phyloP scores from a whole-genome alignment of 495 filamentous ascomycete species.

The Trichoderma orchidacearum region DNA sequence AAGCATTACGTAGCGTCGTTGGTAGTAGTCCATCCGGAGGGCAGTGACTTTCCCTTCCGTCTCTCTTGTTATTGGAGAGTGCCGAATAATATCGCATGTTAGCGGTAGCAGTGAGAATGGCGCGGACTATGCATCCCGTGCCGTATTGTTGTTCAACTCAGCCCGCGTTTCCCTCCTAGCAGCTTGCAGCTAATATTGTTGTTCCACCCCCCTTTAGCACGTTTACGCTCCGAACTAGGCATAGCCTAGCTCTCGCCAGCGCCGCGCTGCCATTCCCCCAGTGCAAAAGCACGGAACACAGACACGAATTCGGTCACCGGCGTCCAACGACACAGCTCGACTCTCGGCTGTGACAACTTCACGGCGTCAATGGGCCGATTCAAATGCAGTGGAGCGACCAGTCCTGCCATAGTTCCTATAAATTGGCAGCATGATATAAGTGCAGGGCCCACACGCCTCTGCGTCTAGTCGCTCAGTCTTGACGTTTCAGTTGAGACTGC shows the following conservation, averaged over 20 bases:
- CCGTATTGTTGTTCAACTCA: not conserved
- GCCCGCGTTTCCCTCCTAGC: not conserved
- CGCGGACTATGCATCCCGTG: not conserved
- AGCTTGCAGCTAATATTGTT: not conserved
- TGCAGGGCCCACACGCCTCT: not conserved
- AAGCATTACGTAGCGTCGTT: too few species aligned
- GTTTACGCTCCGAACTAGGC: not conserved
- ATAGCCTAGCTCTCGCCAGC: not conserved
- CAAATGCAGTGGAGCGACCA: not conserved
- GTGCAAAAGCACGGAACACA: too few species aligned
- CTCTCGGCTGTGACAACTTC: too few species aligned
- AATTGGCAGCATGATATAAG: too few species aligned
- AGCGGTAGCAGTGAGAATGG: not conserved
- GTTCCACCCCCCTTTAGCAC: conserved; percentile 1
- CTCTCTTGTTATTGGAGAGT: not conserved
- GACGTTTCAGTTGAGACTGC: not conserved
- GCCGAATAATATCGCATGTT: not conserved
- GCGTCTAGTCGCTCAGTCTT: not conserved
- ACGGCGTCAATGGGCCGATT: not conserved
- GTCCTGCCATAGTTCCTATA: not conserved
- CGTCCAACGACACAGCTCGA: too few species aligned
- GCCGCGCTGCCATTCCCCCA: not conserved
- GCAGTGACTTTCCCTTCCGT: not conserved
- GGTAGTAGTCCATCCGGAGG: not conserved
- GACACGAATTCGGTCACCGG: too few species aligned